Evolutionary conservation across 768 basidiomycete species (phyloP), one percentile per base, ranked within the genome.

Genomic region (Tulasnella sp.): DNA sequence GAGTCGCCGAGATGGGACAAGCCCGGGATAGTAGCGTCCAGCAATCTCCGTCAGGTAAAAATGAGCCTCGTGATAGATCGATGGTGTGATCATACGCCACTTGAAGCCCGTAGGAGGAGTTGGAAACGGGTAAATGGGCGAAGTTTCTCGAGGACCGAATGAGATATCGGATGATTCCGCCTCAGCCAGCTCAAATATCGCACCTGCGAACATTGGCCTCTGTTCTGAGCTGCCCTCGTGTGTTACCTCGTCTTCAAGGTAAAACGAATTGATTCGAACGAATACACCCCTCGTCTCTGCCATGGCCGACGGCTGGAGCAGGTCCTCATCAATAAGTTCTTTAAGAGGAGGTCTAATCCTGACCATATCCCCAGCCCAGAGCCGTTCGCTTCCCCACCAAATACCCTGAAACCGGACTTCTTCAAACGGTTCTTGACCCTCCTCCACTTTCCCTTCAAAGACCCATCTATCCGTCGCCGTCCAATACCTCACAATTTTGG

Each of bases 181-280:
- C 54, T 87, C 86, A 2, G 76, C 85, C 28, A 89, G 69, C 63
- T 89, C 86, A 56, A 80, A 88, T 45, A 88, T 63, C 72, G 75
- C 75, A 20, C 86, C 86, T 53, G 74, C 71, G n/a, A 74, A 76
- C 55, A 83, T 69, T 37, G 25, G 32, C 22, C 37, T 45, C n/a
- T n/a, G n/a, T n/a, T n/a, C n/a, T n/a, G n/a, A n/a, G n/a, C n/a
- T n/a, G n/a, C n/a, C n/a, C n/a, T n/a, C n/a, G n/a, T n/a, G n/a
- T n/a, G n/a, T n/a, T n/a, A n/a, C n/a, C n/a, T n/a, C n/a, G 31
- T 75, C 77, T n/a, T n/a, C n/a, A 3, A 82, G 67, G 56, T 77
- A 79, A 29, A 89, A 63, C 3, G 73, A 74, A 51, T 81, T 76
- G 22, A 89, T 59, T 24, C 71, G 67, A 78, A 90, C 74, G 62